Evolutionary conservation across 257 asterid species (phyloP), one percentile per base, ranked within the genome.

Genomic region (Primulina eburnea): DNA sequence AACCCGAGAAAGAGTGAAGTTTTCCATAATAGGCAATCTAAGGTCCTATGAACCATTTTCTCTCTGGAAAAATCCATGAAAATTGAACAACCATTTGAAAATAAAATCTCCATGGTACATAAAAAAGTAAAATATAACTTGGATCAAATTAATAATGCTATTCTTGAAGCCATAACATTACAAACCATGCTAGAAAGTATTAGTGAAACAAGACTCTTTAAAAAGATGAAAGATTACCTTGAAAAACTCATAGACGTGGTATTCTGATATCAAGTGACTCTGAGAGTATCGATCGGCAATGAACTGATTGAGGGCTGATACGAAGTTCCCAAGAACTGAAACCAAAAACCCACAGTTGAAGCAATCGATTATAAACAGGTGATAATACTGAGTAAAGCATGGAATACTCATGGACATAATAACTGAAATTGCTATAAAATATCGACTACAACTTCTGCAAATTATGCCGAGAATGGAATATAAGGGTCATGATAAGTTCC

Each of bases 251-350:
- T 94, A 91, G 57, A 89, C 97, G 16, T 91, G 91, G 83, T 94
- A 94, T 68, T 94, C 97, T 14, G 97, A 88, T 65, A 94, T 82
- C 2, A 90, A 82, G 73, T 82, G 95, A 34, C 81, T 80, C 37
- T 14, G 74, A 53, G 90, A 86, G 81, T 94, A 91, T 34, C 86
- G 88, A 68, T 85, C 97, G 2, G 92, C 95, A 65, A 91, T 85
- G 77, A 94, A 94, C 75, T 66, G 76, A 76, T 91, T 94, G 69
- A 94, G 89, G 75, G 97, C 97, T 43, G 97, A 91, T 59, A 94
- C 87, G 30, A 94, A 94, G 87, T 82, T 94, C 77, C 97, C 99
- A 64, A 94, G 96, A 77, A 94, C 99, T 94, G 95, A 92, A 75
- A 78, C 74, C 75, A 71, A 72, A 62, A 59, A 8, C 43, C 53